Conservation (phyloP, 2,329 filamentous ascomycete species). For the Microsporum ferrugineum region DNA sequence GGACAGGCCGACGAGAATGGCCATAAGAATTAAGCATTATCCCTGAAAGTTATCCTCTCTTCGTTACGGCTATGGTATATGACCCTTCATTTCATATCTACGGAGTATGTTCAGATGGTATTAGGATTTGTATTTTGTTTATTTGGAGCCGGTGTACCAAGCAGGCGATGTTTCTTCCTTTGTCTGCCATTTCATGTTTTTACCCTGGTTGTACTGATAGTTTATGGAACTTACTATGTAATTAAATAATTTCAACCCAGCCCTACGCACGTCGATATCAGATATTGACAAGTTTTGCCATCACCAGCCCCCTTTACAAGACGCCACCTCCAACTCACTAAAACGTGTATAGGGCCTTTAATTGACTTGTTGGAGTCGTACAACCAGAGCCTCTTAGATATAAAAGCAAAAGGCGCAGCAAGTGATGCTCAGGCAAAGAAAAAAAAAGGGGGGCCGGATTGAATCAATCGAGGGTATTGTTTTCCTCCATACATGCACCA, state of each 20-base stretch:
- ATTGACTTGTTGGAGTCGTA: neutral
- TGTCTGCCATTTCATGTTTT: neutral
- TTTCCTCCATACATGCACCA: constrained; percentile 4
- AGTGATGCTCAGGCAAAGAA: neutral
- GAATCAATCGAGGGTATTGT: neutral
- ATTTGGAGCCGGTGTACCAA: neutral
- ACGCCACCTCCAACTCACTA: neutral
- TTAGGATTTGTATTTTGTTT: neutral
- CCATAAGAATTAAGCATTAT: neutral
- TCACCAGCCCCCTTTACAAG: neutral
- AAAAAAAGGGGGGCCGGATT: neutral
- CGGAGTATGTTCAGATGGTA: neutral
- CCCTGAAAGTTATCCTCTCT: neutral
- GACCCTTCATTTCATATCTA: neutral
- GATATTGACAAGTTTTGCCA: neutral
- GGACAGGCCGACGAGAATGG: neutral
- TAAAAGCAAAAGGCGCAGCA: neutral
- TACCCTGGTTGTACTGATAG: neutral
- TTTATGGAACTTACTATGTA: neutral
- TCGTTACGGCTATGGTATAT: neutral
- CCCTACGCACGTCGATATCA: neutral
- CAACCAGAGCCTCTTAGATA: neutral
- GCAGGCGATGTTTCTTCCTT: neutral
- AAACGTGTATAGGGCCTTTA: neutral
- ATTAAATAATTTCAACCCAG: neutral